A percentile compares a stretch with the other conserved stretches of the same genome.
phyloP scores from a whole-genome alignment of 805 yeast species.

The Wickerhamiella bombiphila region DNA sequence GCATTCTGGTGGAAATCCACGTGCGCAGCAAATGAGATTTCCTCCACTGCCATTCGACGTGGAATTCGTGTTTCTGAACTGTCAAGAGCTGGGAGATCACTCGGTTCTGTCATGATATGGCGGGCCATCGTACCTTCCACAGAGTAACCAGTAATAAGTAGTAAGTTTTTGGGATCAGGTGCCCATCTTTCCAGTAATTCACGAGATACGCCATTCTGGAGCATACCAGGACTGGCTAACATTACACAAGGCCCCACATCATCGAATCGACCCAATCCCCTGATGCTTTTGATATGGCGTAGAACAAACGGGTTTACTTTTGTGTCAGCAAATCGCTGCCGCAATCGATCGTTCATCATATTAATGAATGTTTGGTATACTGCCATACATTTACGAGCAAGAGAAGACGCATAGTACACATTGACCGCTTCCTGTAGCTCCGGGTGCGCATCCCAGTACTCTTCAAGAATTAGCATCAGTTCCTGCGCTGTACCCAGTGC shows the following conservation, averaged over 20 bases:
- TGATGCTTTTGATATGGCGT: constrained; percentile 65
- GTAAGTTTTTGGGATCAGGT: constrained; percentile 83
- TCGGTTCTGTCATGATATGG: constrained; percentile 72
- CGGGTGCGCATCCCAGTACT: constrained; percentile 77
- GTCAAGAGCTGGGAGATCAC: constrained; percentile 68
- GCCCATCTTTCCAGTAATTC: constrained; percentile 91
- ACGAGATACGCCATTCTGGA: constrained; percentile 89
- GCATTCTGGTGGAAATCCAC: constrained; percentile 92
- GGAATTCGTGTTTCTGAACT: constrained; percentile 78
- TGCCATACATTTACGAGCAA: constrained; percentile 93
- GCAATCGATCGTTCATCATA: constrained; percentile 90
- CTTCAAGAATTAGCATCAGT: constrained; percentile 74
- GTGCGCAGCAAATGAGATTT: constrained; percentile 97
- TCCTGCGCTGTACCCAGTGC: constrained; percentile 97
- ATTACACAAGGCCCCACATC: constrained; percentile 94
- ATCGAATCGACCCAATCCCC: constrained; percentile 68
- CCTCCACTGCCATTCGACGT: constrained; percentile 75
- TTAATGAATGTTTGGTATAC: constrained; percentile 92
- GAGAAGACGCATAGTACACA: constrained; percentile 78
- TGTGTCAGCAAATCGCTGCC: constrained; percentile 60
- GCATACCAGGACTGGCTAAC: constrained; percentile 96
- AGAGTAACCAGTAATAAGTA: constrained; percentile 88
- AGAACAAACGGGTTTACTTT: constrained; percentile 83
- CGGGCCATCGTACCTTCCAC: constrained; percentile 98
- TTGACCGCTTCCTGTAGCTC: constrained; percentile 73